Conservation (phyloP, 1,139 yeast species). For the Pichia sp. region DNA sequence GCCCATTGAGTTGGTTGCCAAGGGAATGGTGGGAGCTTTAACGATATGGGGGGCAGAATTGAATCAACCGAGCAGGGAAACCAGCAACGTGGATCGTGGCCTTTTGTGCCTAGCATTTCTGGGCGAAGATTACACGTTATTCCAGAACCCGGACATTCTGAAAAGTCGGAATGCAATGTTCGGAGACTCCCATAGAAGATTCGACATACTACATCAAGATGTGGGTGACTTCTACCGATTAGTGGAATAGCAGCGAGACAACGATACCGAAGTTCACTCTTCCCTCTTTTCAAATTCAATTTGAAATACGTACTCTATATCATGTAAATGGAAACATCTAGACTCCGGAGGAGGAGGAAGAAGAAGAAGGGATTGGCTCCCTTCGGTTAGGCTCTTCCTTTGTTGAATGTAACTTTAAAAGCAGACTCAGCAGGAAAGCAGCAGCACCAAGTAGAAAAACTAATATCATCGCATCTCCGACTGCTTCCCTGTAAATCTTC, state of each 20-base stretch:
- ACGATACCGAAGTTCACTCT: no score
- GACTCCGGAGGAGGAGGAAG: not conserved
- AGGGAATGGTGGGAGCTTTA: slow-evolving; percentile 33
- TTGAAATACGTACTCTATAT: not conserved
- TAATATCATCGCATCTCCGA: slow-evolving; percentile 26
- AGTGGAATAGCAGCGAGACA: not conserved
- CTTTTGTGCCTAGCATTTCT: slow-evolving; percentile 26
- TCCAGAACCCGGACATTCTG: slow-evolving; percentile 9
- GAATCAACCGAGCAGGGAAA: slow-evolving; percentile 9
- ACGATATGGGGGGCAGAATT: slow-evolving; percentile 20
- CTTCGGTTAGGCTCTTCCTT: not conserved
- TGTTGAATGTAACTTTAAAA: slow-evolving; percentile 24
- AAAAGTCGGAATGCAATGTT: not conserved
- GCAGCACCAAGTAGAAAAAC: slow-evolving; percentile 21
- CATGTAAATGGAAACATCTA: not conserved
- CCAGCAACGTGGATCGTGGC: slow-evolving; percentile 14
- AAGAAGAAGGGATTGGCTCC: not conserved
- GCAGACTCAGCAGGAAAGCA: slow-evolving; percentile 23
- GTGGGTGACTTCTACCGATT: slow-evolving; percentile 12
- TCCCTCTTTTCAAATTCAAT: no score
- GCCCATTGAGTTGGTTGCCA: slow-evolving; percentile 35
- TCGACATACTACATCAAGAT: slow-evolving; percentile 11
- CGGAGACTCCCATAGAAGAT: not conserved
- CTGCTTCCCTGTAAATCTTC: slow-evolving; percentile 27
- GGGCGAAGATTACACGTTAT: slow-evolving; percentile 21